Base-by-base conservation (phyloP, 768 basidiomycete species). In the Lactarius pseudohatsudake region DNA sequence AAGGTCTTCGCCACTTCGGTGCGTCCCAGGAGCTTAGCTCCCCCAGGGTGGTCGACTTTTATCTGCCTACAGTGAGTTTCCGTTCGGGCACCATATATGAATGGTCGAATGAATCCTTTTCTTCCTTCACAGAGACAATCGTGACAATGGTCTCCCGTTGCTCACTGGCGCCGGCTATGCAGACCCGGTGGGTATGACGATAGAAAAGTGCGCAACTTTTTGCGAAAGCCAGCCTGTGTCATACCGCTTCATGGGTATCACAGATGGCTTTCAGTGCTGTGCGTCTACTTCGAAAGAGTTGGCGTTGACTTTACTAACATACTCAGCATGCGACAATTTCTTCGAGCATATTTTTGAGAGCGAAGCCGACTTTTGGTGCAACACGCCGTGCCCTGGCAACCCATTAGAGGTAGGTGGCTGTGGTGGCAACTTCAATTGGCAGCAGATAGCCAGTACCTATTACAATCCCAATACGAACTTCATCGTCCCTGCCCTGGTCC, bases 241-340 rank as follows among this genome's bases (percentile, higher is more conserved):
- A 10, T 89, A 79, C 72, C 74, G 86, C 66, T 89, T 83, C 68
- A 88, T 89, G 22, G 91, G 91, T 6, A 79, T 85, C 13, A 89
- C 91, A 75, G 90, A 81, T 67, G 82, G 79, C 28, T 77, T 81
- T 61, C 82, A 87, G 74, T 88, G 85, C 77, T 86, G 86, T 87
- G 74, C 11, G 38, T 45, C 28, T 8, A 28, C 20, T 60, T 3
- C 18, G 6, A 58, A 26, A 38, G 34, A 40, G 9, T 1, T n/a
- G 1, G 9, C 4, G n/a, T 4, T 10, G 30, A 30, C 16, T 26
- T 26, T 2, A 22, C 18, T 41, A 5, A 15, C 10, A 32, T 36
- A 32, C 15, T 11, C 2, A 62, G 61, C 32, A 1, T 62, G 61
- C 15, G 61, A 62, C 34, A 54, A 62, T 34, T 62, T 36, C 61